Evolutionary conservation across 257 asterid species (phyloP), one percentile per base, ranked within the genome.

Genomic region (Ballota nigra): DNA sequence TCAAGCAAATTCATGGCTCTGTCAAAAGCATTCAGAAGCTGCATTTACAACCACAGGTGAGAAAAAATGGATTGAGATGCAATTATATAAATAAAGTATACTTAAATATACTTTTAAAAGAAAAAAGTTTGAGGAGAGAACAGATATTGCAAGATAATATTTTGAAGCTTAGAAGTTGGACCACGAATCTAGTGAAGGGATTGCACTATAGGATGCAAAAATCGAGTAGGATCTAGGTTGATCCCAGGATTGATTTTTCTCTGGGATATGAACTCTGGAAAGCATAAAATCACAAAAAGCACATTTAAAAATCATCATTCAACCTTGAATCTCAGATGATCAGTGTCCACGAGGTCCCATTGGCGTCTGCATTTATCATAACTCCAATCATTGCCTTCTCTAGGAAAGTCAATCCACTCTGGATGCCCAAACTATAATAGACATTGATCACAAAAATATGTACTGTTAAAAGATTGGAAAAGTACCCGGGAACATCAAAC

Each of bases 361-460:
- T 94, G 96, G 53, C 99, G 99, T 66, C 96, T 81, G 81, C 99
- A 94, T 70, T 88, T 94, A 71, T 94, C 98, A 68, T 85, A 82
- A 80, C 97, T 89, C 97, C 97, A 94, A 41, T 73, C 85, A 78
- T 94, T 94, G 67, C 98, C 99, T 75, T 94, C 98, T 80, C 99
- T 85, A 41, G 99, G 99, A 73, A 94, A 94, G 89, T 94, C 99
- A 60, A 94, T 94, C 99, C 99, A 94, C 29, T 94, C 99, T 59
- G 99, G 99, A 82, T 94, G 99, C 73, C 99, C 98, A 81, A 91
- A 94, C 98, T 94, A 77, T 66, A 74, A 47, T 24, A 70, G 57
- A 79, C 41, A 65, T 77, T 22, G 78, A 71, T 28, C 58, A 41
- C 22, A 66, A 1, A 47, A 76, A 62, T 62, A 73, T 62, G 40